A percentile compares a stretch with the other conserved stretches of the same genome.
Evolutionary conservation across 257 asterid genomes (phyloP).

Genomic region (Paulownia fortunei): DNA sequence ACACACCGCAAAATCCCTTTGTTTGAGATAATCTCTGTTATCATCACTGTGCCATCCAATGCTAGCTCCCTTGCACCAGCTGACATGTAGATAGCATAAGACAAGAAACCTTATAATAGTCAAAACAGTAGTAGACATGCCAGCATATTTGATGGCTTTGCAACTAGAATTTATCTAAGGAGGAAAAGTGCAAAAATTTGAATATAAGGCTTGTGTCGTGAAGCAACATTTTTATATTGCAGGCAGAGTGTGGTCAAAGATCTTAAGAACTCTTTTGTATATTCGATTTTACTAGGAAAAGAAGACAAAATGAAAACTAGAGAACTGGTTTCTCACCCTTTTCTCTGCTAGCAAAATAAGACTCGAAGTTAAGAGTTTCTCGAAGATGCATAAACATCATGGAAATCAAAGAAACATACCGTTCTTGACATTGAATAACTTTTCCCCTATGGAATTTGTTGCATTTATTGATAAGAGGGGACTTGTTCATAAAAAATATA

Average conservation of each 20-base stretch:
- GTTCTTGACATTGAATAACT: background rate
- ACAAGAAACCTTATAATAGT: background rate
- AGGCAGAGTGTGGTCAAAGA: background rate
- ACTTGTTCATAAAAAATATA: slow-evolving; percentile 24
- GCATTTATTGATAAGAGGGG: background rate
- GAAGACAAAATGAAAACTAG: background rate
- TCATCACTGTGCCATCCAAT: slow-evolving; percentile 99
- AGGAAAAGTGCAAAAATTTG: background rate
- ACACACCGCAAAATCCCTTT: slow-evolving; percentile 84
- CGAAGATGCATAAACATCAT: background rate
- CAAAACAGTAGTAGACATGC: background rate
- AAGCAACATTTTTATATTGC: background rate
- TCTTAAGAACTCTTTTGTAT: background rate
- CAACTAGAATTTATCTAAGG: background rate
- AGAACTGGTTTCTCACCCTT: background rate
- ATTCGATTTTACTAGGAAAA: background rate
- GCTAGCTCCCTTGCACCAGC: slow-evolving; percentile 94
- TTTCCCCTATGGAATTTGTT: background rate
- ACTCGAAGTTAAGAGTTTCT: background rate
- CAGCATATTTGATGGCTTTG: background rate
- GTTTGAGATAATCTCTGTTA: slow-evolving; percentile 86
- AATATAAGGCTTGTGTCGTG: background rate
- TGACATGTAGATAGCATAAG: slow-evolving; percentile 35
- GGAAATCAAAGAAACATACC: background rate
- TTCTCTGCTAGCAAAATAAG: background rate